phyloP scores from a whole-genome alignment of 805 yeast genomes.

The Kodamaea kakaduensis region DNA sequence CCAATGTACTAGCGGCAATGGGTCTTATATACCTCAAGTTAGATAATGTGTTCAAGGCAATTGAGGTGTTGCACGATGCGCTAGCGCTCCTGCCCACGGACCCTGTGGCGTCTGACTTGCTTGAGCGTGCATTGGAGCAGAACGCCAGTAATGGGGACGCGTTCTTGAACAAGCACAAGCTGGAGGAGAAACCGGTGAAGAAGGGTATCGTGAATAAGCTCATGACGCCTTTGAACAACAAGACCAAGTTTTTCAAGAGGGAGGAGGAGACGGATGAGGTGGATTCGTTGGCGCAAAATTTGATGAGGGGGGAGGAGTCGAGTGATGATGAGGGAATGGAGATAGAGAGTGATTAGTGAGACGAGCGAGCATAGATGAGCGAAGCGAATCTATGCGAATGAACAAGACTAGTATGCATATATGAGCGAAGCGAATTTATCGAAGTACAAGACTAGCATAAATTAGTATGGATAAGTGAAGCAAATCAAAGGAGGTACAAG shows the following conservation, averaged over 20 bases:
- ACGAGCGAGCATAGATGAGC: not conserved
- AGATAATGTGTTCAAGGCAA: conserved; percentile 61
- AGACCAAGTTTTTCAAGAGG: conserved; percentile 11
- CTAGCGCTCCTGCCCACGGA: conserved; percentile 75
- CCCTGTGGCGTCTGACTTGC: conserved; percentile 76
- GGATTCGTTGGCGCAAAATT: conserved; percentile 34
- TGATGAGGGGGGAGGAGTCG: conserved; percentile 44
- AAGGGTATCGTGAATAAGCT: conserved; percentile 13
- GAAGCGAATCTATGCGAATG: too few relatives aligned
- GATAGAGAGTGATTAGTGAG: conserved; percentile 47
- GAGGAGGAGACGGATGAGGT: conserved; percentile 19
- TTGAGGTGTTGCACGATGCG: conserved; percentile 75
- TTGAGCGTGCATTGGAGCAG: conserved; percentile 71
- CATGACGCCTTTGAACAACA: conserved; percentile 22
- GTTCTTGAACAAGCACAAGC: conserved; percentile 20
- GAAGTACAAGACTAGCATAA: too few relatives aligned
- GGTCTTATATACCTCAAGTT: conserved; percentile 77
- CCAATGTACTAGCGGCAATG: conserved; percentile 73
- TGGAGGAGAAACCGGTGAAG: not conserved
- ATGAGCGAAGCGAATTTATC: too few relatives aligned
- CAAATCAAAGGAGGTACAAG: too few relatives aligned
- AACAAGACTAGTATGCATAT: too few relatives aligned
- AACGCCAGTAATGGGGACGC: conserved; percentile 32
- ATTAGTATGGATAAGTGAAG: too few relatives aligned
- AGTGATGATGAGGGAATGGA: conserved; percentile 57